Base-by-base conservation (phyloP, 352 stramenopile species). In the Aphanomyces euteiches region DNA sequence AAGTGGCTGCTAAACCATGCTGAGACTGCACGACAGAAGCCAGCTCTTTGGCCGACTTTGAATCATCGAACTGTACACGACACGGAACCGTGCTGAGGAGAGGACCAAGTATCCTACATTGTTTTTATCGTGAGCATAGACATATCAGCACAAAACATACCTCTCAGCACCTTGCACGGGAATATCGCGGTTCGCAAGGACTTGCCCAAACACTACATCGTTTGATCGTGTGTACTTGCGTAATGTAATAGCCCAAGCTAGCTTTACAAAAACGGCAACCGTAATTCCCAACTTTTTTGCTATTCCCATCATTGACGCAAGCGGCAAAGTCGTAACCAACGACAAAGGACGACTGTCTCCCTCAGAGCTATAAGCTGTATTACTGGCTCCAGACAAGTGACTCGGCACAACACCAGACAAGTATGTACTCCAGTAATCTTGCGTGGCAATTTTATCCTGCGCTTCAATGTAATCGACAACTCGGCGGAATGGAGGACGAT, bases 171-270 rank as follows among this genome's bases (percentile, higher is more conserved):
- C 54, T 3, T 8, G n/a, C 7, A 61, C 54, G 12, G 54, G 54
- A 13, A 61, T 61, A 10, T 40, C 54, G 6, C 54, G 54, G 28
- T 61, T 61, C 1, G 54, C 54, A 28, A 61, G 39, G 21, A 61
- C 54, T 37, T 40, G 54, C 12, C 54, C 54, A 61, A 61, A n/a
- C 54, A 61, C 54, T n/a, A 61, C 34, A 37, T 61, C 54, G 21
- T 61, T 61, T 40, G 7, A n/a, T 40, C 54, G 3, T 28, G 54
- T 41, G 5, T 40, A 61, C 21, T 61, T 61, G 13, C 54, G 54
- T n/a, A 61, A 10, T 13, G 54, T 61, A 13, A 15, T 37, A 12
- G 54, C 54, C 54, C 54, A 61, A 17, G 54, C 54, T 12, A 61
- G 28, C 28, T 61, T 61, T 3, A 37, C n/a, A 1, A 61, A 39